phyloP scores from a whole-genome alignment of 441 rosid genomes.

The Adansonia madagascariensis region DNA sequence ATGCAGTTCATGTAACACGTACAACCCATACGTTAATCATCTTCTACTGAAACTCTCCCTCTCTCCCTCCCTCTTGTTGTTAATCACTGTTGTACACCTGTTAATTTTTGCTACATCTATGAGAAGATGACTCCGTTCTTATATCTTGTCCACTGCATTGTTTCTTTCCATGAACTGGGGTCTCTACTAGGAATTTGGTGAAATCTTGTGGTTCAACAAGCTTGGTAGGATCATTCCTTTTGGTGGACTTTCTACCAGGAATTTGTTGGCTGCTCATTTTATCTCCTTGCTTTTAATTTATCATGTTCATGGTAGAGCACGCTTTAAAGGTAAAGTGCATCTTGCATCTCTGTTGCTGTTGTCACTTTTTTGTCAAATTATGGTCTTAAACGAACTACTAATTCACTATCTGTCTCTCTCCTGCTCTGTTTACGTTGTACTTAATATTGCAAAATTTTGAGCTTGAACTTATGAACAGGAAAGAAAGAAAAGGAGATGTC shows the following conservation, averaged over 20 bases:
- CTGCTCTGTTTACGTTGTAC: neutral
- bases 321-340: slow-evolving; percentile 38
- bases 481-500: neutral
- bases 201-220: slow-evolving; percentile 10
- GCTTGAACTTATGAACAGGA: slow-evolving; percentile 12
- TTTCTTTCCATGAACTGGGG: slow-evolving; percentile 13
- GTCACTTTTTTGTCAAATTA: slow-evolving; percentile 12
- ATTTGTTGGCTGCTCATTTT: slow-evolving; percentile 19
- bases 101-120: neutral
- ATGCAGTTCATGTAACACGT: neutral
- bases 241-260: slow-evolving; percentile 24
- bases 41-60: neutral
- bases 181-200: too few species aligned
- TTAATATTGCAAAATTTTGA: neutral
- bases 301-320: slow-evolving; percentile 31
- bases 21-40: neutral
- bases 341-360: slow-evolving; percentile 7
- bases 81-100: slow-evolving; percentile 1
- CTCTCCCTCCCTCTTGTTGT: slow-evolving; percentile 12
- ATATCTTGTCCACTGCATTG: slow-evolving; percentile 15
- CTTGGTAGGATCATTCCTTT: slow-evolving; percentile 20
- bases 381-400: slow-evolving; percentile 7
- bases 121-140: neutral
- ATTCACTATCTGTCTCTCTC: slow-evolving; percentile 6
- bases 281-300: slow-evolving; percentile 35